Base-by-base conservation (phyloP, 192 early-diverging fungal genomes). In the Geosiphon pyriformis region DNA sequence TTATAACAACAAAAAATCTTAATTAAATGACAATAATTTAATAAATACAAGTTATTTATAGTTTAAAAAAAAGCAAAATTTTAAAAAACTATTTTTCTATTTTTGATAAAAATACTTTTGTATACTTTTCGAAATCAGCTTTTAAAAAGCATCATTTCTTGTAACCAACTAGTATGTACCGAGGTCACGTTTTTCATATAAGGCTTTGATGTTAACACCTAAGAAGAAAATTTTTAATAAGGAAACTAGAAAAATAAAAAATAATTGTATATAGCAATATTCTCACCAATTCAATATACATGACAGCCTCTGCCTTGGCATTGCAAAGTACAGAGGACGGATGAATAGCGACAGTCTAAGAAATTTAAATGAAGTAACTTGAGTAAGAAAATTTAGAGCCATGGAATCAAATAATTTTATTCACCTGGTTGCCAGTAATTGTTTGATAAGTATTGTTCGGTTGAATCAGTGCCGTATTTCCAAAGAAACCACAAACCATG, bases 401-500 rank as follows among this genome's bases (percentile, higher is more conserved):
- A 29, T 29, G 31, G 2, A 61, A n/a, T 61, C 2, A 3, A 29
- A 46, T 26, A 27, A n/a, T n/a, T 2, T 22, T 33, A 7, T 6
- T 65, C 46, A 46, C 52, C 65, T 56, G 65, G 57, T 56, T 82
- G 58, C 81, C 82, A 4, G 83, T 69, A 53, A 93, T 71, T 15
- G 85, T 88, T 70, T 84, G 84, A 72, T 94, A 99, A 4, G 87
- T 85, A 4, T 93, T 92, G 65, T 94, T 91, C 0, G 89, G 91
- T 69, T 95, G 93, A 55, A 90, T 68, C 50, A 94, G 65, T 0
- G 94, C 97, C 11, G 90, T 85, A 70, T 96, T 94, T 59, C 86
- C 82, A 68, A 95, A 96, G 70, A 92, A 96, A 0, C 97, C 95
- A 22, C 82, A 78, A 52, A 98, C 61, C 57, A 98, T 89, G 70